Percentiles rank a stretch among this genome's conserved stretches.
These are phyloP conservation scores for Leptographium wingfieldii DNA, from an alignment of 2,329 filamentous ascomycete species.

Conservation along the genomic window DNA sequence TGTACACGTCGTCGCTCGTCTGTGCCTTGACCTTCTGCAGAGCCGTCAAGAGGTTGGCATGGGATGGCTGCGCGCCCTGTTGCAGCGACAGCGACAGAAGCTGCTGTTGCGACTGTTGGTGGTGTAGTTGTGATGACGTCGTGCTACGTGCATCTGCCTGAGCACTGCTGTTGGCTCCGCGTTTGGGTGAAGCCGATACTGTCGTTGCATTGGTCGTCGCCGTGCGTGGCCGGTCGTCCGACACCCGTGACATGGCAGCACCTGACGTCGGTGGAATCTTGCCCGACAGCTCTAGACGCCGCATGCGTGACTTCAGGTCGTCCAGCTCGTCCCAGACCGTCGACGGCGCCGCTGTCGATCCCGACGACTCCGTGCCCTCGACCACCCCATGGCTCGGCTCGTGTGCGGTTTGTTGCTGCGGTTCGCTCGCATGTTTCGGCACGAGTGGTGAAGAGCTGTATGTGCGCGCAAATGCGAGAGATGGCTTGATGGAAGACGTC, in stretches of 20 bases:
- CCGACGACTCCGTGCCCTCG: conserved; percentile 72
- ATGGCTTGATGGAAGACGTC: conserved; percentile 29
- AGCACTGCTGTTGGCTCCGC: conserved; percentile 29
- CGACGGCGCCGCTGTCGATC: conserved; percentile 78
- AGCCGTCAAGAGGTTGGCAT: conserved; percentile 57
- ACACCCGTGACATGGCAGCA: conserved; percentile 61
- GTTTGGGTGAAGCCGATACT: conserved; percentile 78
- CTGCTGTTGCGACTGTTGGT: conserved; percentile 14
- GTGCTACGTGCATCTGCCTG: not conserved
- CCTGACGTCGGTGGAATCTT: conserved; percentile 75
- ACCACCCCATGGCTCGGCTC: conserved; percentile 28
- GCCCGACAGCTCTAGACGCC: conserved; percentile 77
- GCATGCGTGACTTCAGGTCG: conserved; percentile 85
- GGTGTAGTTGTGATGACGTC: not conserved
- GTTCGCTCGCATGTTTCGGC: conserved; percentile 21
- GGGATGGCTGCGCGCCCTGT: conserved; percentile 51
- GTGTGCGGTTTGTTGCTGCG: conserved; percentile 19
- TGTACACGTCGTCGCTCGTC: conserved; percentile 60
- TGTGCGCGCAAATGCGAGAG: conserved; percentile 27
- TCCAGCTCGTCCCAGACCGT: conserved; percentile 98
- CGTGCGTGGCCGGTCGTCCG: conserved; percentile 74
- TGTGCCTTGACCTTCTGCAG: conserved; percentile 64
- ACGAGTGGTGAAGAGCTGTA: conserved; percentile 51
- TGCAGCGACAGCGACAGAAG: conserved; percentile 15
- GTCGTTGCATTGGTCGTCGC: conserved; percentile 87